phyloP scores from a whole-genome alignment of 176 grass and related monocot species.

The Ananas comosus region DNA sequence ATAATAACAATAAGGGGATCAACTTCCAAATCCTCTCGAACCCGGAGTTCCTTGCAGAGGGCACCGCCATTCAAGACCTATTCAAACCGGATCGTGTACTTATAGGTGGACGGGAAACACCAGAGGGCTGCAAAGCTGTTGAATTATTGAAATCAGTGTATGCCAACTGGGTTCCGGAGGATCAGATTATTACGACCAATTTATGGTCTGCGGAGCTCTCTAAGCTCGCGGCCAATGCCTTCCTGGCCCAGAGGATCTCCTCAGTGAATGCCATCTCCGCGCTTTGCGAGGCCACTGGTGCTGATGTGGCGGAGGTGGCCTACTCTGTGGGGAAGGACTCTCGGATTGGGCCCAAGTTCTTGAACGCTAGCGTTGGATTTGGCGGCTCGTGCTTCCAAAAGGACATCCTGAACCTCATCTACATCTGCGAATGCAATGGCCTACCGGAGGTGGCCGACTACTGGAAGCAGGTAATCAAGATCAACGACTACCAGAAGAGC shows the following conservation, averaged over 20 bases:
- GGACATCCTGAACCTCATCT: slow-evolving; percentile 11
- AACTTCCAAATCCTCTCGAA: slow-evolving; percentile 13
- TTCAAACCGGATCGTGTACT: background rate
- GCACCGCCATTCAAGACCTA: background rate
- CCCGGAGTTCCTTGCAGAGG: slow-evolving; percentile 5
- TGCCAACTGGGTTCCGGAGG: slow-evolving; percentile 10
- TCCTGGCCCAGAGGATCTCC: slow-evolving; percentile 13
- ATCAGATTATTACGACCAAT: slow-evolving; percentile 11
- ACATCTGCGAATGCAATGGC: slow-evolving; percentile 8
- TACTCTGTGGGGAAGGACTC: slow-evolving; percentile 5
- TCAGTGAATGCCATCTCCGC: slow-evolving; percentile 10
- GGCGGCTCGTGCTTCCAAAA: slow-evolving; percentile 6
- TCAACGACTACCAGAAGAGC: slow-evolving; percentile 4
- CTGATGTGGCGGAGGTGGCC: slow-evolving; percentile 6
- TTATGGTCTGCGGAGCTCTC: slow-evolving; percentile 14
- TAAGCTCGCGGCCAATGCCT: slow-evolving; percentile 15
- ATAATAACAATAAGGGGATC: slow-evolving; percentile 19
- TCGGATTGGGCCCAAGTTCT: slow-evolving; percentile 10
- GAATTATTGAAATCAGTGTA: slow-evolving; percentile 3
- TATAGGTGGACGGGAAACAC: slow-evolving; percentile 7
- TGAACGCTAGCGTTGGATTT: slow-evolving; percentile 8
- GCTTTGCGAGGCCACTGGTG: slow-evolving; percentile 3
- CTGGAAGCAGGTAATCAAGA: slow-evolving; percentile 3
- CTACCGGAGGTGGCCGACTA: background rate
- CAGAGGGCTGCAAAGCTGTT: background rate